Evolutionary conservation across 2,329 filamentous ascomycete genomes (phyloP).

Genomic region (Biscogniauxia sp.): DNA sequence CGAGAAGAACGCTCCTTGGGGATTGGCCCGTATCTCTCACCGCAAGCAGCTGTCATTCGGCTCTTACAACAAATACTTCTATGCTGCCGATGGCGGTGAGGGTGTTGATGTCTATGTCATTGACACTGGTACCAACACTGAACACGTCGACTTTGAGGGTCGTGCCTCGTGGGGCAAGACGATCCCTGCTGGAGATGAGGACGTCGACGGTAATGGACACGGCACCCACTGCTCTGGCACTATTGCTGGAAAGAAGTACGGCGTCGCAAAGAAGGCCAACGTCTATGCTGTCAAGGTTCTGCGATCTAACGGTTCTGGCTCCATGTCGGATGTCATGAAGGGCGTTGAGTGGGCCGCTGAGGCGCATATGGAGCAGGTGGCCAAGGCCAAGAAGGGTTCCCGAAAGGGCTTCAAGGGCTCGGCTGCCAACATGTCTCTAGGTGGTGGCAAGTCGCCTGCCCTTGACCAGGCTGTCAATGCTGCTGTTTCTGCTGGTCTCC

Average conservation of each 20-base stretch:
- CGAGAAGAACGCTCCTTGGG: constrained; percentile 97
- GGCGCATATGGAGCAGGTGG: constrained; percentile 72
- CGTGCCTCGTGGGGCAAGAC: constrained; percentile 97
- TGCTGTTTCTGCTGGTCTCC: constrained; percentile 84
- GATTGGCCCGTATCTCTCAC: constrained; percentile 96
- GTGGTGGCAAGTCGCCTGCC: constrained; percentile 91
- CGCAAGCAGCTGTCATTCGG: constrained; percentile 82
- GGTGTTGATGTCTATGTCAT: constrained; percentile 99
- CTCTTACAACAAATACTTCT: constrained; percentile 98
- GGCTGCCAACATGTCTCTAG: constrained; percentile 98
- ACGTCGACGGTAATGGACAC: constrained; percentile 95
- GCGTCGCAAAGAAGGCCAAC: constrained; percentile 98
- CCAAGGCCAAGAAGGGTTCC: constrained; percentile 80
- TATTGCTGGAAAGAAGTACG: constrained; percentile 96
- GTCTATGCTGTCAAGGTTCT: constrained; percentile 98
- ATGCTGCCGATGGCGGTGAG: constrained; percentile 84
- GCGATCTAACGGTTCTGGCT: constrained; percentile 92
- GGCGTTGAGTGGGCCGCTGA: constrained; percentile 93
- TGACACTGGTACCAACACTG: constrained; percentile 90
- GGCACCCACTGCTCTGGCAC: constrained; percentile 99
- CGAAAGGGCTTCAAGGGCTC: constrained; percentile 98
- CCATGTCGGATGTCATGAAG: constrained; percentile 98
- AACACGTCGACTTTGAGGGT: constrained; percentile 96
- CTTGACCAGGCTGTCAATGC: constrained; percentile 93
- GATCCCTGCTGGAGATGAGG: constrained; percentile 78